phyloP scores from a whole-genome alignment of 2,329 filamentous ascomycete genomes.

The Botryosphaeria dothidea region DNA sequence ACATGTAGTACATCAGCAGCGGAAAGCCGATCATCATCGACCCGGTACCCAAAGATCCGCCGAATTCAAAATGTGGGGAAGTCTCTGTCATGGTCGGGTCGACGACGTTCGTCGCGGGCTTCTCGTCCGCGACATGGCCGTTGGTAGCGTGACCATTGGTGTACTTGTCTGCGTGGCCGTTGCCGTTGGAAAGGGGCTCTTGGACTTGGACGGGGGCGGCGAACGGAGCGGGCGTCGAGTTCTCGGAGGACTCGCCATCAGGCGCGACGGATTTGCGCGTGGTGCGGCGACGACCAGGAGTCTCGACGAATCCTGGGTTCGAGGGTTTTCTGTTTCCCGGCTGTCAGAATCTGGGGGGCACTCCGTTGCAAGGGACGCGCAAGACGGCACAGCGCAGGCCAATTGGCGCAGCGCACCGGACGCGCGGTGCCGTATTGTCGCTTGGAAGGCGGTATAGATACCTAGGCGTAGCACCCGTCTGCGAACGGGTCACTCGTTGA shows the following conservation, averaged over 20 bases:
- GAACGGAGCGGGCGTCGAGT: constrained; percentile 35
- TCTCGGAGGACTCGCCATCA: constrained; percentile 25
- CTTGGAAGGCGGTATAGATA: constrained; percentile 29
- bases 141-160: constrained; percentile 39
- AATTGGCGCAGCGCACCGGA: constrained; percentile 7
- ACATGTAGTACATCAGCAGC: constrained; percentile 99
- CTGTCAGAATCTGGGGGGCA: constrained; percentile 20
- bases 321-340: constrained; percentile 36
- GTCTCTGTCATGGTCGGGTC: constrained; percentile 32
- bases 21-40: constrained; percentile 93
- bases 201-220: background rate
- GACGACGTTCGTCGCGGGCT: constrained; percentile 26
- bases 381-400: constrained; percentile 6
- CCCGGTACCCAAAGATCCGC: constrained; percentile 76
- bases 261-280: constrained; percentile 43
- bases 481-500: constrained; percentile 46
- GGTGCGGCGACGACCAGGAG: constrained; percentile 46
- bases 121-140: constrained; percentile 35
- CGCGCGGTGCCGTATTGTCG: constrained; percentile 8
- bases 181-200: constrained; percentile 21
- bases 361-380: background rate
- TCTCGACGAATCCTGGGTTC: constrained; percentile 51
- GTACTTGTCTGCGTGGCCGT: constrained; percentile 20
- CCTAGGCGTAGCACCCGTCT: constrained; percentile 52
- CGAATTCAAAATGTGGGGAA: constrained; percentile 69